Evolutionary conservation across 2,329 filamentous ascomycete species (phyloP), one percentile per base, ranked within the genome.

Genomic region (Ceratocystiopsis sp.): DNA sequence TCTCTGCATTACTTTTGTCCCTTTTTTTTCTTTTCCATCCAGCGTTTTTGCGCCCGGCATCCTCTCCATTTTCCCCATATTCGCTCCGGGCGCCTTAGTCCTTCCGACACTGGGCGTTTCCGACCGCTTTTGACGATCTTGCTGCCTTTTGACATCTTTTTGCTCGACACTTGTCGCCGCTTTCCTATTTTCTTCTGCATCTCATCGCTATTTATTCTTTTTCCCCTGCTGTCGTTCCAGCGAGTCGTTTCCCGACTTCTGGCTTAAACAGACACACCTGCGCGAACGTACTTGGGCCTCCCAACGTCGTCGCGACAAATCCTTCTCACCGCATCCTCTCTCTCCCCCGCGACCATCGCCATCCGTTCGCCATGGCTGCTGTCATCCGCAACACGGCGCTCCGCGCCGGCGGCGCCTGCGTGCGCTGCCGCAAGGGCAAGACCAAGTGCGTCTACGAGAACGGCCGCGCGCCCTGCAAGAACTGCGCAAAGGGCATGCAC

Each of bases 401-500:
- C 44, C 65, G 71, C 54, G 71, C 71, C 56, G 71, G 71, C 55
- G 71, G 71, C 52, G 72, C 72, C 52, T 76, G 72, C 51, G 72
- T 75, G 50, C 70, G 72, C 58, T 76, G 72, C 58, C 70, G 72
- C 56, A 76, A 75, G 55, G 72, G 72, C 60, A 76, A 76, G 59
- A 76, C 72, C 42, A 75, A 75, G 53, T 76, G 72, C 49, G 71
- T 75, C 52, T 76, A 76, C 60, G 72, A 75, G 49, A 75, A 73
- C 52, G 71, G 71, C 42, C 65, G 70, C 55, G 68, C 71, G n/a
- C 72, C 72, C 13, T 76, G 72, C 62, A 72, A 73, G 55, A 76
- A 76, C 59, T 76, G 72, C 59, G 69, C 70, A 40, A 76, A 76
- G 58, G 72, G 72, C 46, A 69, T 75, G 68, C 72, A 76, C 57